Evolutionary conservation across 2,329 filamentous ascomycete genomes (phyloP).

Genomic region (Trichophaea hybrida): DNA sequence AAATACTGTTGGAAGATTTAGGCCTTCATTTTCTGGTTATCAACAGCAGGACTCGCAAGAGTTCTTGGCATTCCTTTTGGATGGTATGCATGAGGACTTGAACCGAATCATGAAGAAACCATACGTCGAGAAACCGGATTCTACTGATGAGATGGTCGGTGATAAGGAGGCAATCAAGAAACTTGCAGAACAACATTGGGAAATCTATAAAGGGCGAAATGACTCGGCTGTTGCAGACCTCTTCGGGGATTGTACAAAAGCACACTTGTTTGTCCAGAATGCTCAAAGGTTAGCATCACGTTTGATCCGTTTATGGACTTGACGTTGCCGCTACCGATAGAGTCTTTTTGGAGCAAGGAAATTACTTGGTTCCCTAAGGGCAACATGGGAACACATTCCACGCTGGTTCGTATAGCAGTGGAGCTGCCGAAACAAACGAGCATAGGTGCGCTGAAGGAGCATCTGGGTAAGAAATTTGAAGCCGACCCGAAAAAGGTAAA

Average conservation of each 20-base stretch:
- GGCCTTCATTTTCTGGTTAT: constrained; percentile 80
- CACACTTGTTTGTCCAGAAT: constrained; percentile 79
- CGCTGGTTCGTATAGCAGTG: constrained; percentile 52
- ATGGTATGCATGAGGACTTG: constrained; percentile 87
- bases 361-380: constrained; percentile 67
- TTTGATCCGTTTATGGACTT: constrained; percentile 96
- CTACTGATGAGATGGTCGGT: constrained; percentile 86
- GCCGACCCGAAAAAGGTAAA: constrained; percentile 44
- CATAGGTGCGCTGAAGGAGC: constrained; percentile 54
- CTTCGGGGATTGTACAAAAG: constrained; percentile 99
- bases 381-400: constrained; percentile 31
- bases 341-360: constrained; percentile 62
- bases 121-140: constrained; percentile 94
- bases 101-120: constrained; percentile 92
- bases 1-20: constrained; percentile 61
- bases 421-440: constrained; percentile 66
- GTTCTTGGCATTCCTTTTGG: constrained; percentile 85
- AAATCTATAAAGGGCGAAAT: constrained; percentile 81
- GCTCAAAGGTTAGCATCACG: constrained; percentile 91
- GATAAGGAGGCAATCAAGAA: constrained; percentile 64
- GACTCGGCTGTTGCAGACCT: constrained; percentile 91
- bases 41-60: constrained; percentile 96
- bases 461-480: constrained; percentile 51
- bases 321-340: constrained; percentile 76
- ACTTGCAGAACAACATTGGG: constrained; percentile 79